phyloP scores from a whole-genome alignment of 352 stramenopile genomes.

The Pythium phragmitis region DNA sequence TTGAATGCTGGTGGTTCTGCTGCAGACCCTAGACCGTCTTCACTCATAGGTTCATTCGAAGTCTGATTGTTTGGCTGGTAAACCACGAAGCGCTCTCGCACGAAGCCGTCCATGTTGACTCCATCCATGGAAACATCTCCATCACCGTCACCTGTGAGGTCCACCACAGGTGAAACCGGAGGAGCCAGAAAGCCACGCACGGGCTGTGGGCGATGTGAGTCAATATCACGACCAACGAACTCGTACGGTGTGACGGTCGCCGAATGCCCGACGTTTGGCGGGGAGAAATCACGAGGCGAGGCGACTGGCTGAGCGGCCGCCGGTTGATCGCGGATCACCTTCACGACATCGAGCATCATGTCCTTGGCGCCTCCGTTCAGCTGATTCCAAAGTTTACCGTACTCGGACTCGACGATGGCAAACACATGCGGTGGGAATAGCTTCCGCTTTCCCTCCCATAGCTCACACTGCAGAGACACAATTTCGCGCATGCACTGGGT shows the following conservation, averaged over 20 bases:
- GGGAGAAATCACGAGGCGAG: conserved; percentile 1
- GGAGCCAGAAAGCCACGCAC: conserved; percentile 12
- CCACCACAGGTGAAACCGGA: conserved; percentile 10
- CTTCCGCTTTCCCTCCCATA: conserved; percentile 49
- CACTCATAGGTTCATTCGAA: conserved; percentile 28
- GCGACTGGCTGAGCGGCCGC: background rate
- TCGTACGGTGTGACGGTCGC: conserved; percentile 15
- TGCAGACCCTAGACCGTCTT: conserved; percentile 15
- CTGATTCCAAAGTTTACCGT: conserved; percentile 41
- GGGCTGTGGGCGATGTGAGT: background rate
- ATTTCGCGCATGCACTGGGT: conserved; percentile 60
- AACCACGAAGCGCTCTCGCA: conserved; percentile 27
- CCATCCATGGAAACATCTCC: conserved; percentile 16
- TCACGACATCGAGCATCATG: conserved; percentile 32
- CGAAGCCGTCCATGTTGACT: conserved; percentile 1
- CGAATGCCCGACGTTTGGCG: background rate
- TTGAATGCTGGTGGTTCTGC: conserved; percentile 21
- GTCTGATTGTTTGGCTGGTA: conserved; percentile 42
- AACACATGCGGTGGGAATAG: conserved; percentile 39
- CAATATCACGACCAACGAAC: conserved; percentile 17
- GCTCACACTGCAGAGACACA: conserved; percentile 40
- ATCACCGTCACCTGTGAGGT: conserved; percentile 20
- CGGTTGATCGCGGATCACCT: conserved; percentile 15
- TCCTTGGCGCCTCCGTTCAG: conserved; percentile 54
- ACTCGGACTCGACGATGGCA: conserved; percentile 39